These are phyloP conservation scores for Ophiostoma novo-ulmi DNA, from an alignment of 2,329 filamentous ascomycete species.

Conservation along the genomic window DNA sequence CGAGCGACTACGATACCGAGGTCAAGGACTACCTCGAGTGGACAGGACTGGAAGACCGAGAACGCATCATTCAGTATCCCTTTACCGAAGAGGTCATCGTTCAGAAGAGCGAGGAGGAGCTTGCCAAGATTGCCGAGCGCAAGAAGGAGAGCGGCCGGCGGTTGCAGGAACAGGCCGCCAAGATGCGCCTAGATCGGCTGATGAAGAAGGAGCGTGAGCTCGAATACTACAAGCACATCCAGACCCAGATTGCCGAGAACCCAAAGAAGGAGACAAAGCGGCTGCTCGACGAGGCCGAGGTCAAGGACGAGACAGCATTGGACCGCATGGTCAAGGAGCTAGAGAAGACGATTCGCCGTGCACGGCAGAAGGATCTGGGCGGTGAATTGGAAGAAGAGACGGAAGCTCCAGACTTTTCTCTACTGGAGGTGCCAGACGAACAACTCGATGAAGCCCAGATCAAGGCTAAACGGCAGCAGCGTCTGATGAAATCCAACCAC, in stretches of 20 bases:
- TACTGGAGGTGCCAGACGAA: constrained; percentile 85
- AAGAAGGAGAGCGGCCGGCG: constrained; percentile 90
- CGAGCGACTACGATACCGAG: constrained; percentile 75
- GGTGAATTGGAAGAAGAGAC: constrained; percentile 52
- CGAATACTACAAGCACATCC: constrained; percentile 85
- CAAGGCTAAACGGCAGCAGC: constrained; percentile 89
- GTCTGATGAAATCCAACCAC: constrained; percentile 88
- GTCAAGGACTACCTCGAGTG: constrained; percentile 75
- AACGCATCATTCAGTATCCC: constrained; percentile 86
- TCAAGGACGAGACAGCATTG: constrained; percentile 83
- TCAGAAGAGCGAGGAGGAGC: constrained; percentile 91
- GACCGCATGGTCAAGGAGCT: constrained; percentile 83
- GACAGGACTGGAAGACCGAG: constrained; percentile 84
- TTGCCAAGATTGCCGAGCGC: constrained; percentile 83
- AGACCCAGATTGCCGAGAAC: constrained; percentile 63
- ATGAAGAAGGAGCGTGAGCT: constrained; percentile 94
- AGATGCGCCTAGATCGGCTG: constrained; percentile 92
- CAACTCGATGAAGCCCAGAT: constrained; percentile 85
- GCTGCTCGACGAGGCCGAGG: constrained; percentile 80
- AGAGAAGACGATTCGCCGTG: constrained; percentile 82
- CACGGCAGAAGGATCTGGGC: constrained; percentile 88
- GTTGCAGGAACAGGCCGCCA: constrained; percentile 91
- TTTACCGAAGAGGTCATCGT: constrained; percentile 85
- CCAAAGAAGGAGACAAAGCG: constrained; percentile 89
- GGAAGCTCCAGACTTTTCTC: constrained; percentile 78